Percentiles rank a stretch among this genome's conserved stretches.
Conservation (phyloP, 2,329 filamentous ascomycete genomes). For the Fusarium udum region DNA sequence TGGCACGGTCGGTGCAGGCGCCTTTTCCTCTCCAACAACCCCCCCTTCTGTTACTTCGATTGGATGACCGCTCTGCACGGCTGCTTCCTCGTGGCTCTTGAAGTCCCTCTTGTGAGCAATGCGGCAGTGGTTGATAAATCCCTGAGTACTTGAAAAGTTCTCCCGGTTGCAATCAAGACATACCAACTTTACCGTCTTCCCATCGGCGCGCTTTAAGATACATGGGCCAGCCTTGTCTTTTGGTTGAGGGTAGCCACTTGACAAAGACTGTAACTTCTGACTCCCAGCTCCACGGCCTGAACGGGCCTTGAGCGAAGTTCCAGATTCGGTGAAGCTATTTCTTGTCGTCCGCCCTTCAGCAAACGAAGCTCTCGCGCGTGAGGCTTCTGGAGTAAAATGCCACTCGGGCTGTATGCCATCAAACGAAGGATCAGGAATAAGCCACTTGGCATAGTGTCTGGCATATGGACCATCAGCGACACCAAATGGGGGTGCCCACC, state of each 20-base stretch:
- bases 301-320: constrained; percentile 60
- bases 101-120: constrained; percentile 94
- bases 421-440: constrained; percentile 87
- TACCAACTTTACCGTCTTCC: constrained; percentile 86
- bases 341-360: constrained; percentile 81
- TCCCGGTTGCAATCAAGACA: constrained; percentile 89
- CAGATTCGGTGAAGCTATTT: constrained; percentile 66
- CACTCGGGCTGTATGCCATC: constrained; percentile 70
- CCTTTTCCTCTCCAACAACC: constrained; percentile 40
- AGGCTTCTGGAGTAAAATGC: constrained; percentile 53
- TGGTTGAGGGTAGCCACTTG: constrained; percentile 74
- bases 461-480: constrained; percentile 93
- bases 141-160: constrained; percentile 95
- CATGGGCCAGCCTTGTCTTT: constrained; percentile 87
- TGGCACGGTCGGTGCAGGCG: constrained; percentile 18
- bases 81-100: constrained; percentile 95
- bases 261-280: constrained; percentile 74
- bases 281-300: constrained; percentile 60
- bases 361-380: constrained; percentile 55
- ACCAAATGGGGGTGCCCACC: constrained; percentile 87
- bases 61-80: constrained; percentile 84
- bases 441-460: constrained; percentile 94
- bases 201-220: constrained; percentile 85
- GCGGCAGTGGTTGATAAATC: constrained; percentile 99
- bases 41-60: constrained; percentile 63